Evolutionary conservation across 1,139 yeast genomes (phyloP).

Genomic region (Wickerhamiella infanticola): DNA sequence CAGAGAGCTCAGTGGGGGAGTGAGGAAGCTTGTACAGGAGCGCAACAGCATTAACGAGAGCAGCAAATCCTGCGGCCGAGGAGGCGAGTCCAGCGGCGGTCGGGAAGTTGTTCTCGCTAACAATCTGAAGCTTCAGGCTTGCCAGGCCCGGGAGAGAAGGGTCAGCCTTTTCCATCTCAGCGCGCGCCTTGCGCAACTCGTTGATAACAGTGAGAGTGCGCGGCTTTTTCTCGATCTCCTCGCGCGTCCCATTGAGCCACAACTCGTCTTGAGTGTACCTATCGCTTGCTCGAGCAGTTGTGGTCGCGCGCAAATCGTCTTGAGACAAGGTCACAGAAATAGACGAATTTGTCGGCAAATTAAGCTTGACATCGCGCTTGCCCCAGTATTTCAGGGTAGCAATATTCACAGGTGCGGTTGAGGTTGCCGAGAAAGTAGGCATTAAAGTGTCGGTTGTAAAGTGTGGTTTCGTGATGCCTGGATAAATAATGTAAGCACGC

Average conservation of each 20-base stretch:
- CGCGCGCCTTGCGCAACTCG: slow-evolving; percentile 58
- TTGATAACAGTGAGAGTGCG: slow-evolving; percentile 69
- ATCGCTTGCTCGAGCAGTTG: slow-evolving; percentile 64
- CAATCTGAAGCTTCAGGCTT: slow-evolving; percentile 55
- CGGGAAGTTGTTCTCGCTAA: slow-evolving; percentile 92
- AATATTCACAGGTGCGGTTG: slow-evolving; percentile 94
- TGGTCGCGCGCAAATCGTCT: slow-evolving; percentile 75
- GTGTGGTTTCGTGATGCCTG: neutral
- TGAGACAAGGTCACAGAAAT: slow-evolving; percentile 89
- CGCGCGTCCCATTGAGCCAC: slow-evolving; percentile 65
- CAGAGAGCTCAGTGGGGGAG: slow-evolving; percentile 67
- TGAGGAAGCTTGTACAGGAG: slow-evolving; percentile 67
- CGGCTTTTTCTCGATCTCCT: slow-evolving; percentile 40
- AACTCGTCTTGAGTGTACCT: slow-evolving; percentile 44
- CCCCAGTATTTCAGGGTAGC: slow-evolving; percentile 99
- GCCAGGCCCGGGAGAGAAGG: slow-evolving; percentile 44
- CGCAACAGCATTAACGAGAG: slow-evolving; percentile 77
- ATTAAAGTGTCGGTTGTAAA: neutral
- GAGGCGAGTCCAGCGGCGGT: slow-evolving; percentile 98
- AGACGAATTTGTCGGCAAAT: slow-evolving; percentile 89
- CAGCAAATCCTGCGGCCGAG: slow-evolving; percentile 97
- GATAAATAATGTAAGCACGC: neutral
- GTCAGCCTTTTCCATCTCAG: slow-evolving; percentile 31
- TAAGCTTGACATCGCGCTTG: slow-evolving; percentile 72
- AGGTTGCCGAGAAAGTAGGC: slow-evolving; percentile 35